Conservation (phyloP, 2,329 filamentous ascomycete species). For the Triangularia verruculosa region DNA sequence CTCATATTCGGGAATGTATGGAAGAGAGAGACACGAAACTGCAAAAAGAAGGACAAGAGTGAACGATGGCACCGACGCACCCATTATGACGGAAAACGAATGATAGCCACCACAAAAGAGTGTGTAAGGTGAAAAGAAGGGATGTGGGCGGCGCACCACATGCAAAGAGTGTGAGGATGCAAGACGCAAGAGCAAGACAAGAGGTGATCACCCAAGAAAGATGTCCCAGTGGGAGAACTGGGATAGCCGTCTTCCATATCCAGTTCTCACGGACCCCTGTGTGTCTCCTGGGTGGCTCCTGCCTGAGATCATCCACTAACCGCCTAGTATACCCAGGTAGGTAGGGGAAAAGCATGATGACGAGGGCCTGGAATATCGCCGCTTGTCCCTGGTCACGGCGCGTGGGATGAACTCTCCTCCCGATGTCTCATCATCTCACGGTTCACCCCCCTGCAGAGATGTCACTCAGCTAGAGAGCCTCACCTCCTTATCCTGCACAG, state of each 20-base stretch:
- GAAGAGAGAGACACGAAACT: slow-evolving; percentile 10
- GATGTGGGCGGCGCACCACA: slow-evolving; percentile 8
- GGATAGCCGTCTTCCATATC: background rate
- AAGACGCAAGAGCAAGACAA: slow-evolving; percentile 4
- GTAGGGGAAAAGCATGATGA: background rate
- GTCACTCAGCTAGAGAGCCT: background rate
- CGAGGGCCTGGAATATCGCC: background rate
- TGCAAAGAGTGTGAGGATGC: slow-evolving; percentile 2
- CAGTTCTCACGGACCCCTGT: background rate
- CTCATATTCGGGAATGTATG: slow-evolving; percentile 17
- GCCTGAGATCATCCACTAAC: slow-evolving; percentile 2
- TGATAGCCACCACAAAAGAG: slow-evolving; percentile 2
- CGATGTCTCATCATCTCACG: background rate
- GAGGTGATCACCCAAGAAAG: slow-evolving; percentile 1
- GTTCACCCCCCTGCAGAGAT: background rate
- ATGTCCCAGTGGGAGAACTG: background rate
- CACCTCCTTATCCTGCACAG: background rate
- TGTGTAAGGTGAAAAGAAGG: background rate
- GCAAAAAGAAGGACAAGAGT: slow-evolving; percentile 18
- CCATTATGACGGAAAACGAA: slow-evolving; percentile 10
- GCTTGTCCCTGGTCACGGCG: background rate
- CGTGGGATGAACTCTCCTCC: background rate
- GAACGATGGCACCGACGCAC: slow-evolving; percentile 10
- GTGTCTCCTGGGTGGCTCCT: background rate
- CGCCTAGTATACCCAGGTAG: no score